Base-by-base conservation (phyloP, 495 filamentous ascomycete genomes). In the Oleoguttula mirabilis region DNA sequence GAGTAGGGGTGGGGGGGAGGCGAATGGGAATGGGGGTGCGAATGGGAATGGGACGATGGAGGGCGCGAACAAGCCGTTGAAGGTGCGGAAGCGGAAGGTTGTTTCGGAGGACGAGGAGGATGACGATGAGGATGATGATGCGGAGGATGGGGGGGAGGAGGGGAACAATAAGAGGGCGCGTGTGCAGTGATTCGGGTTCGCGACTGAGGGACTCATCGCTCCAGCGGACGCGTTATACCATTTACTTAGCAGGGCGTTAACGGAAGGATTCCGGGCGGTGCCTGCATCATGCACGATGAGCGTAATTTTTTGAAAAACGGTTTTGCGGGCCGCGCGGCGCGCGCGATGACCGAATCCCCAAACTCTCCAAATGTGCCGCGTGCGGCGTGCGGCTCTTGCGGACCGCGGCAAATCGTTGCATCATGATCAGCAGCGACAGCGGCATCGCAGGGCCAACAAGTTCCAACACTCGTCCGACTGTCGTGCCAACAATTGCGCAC, bases 81-180 rank as follows among this genome's bases (percentile, higher is more conserved):
- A 38, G 48, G 33, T 48, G 47, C 59, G 63, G 14, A 60, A 54
- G 31, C 75, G 70, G 60, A 66, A 70, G 40, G 67, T 68, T 32
- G 61, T 71, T 41, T 62, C 58, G 0, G 67, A 70, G 43, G 62
- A 60, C 0, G 67, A 71, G 0, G 66, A 68, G 21, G 68, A 71
- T 14, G 66, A 71, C 15, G 61, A 54, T 10, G 54, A 55, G 10
- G 52, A 45, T 20, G 51, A 54, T 30, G 47, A 41, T 12, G 55
- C 51, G 34, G 15, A 36, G 14, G 34, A 11, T 11, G 32, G 20
- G 15, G 34, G 34, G 14, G 20, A 36, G n/a, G n/a, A 4, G 34
- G 20, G 34, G 21, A 36, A 36, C 4, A 22, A 36, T 4, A 19
- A 10, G 34, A 36, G 15, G 15, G 12, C 21, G 25, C 25, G 25